Evolutionary conservation across 257 asterid genomes (phyloP).

Genomic region (Solanum okadae): DNA sequence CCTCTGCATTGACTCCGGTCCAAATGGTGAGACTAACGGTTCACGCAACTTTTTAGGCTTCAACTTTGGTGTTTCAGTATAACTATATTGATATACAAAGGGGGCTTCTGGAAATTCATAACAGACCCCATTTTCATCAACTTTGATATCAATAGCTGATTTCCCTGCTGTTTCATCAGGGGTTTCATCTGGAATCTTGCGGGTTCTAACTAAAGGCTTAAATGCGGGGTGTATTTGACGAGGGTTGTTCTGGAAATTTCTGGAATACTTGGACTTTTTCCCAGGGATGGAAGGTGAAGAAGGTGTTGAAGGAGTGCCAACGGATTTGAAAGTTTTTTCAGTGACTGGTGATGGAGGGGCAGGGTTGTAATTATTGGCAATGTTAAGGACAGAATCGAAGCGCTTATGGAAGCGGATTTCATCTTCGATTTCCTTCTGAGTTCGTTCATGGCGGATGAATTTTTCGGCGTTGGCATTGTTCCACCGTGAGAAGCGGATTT

Average conservation of each 20-base stretch:
- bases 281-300: constrained; percentile 84
- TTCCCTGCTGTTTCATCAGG: background rate
- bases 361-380: constrained; percentile 60
- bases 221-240: constrained; percentile 53
- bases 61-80: constrained; percentile 85
- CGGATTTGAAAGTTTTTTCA: constrained; percentile 43
- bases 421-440: constrained; percentile 76
- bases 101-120: constrained; percentile 81
- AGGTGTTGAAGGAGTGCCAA: constrained; percentile 86
- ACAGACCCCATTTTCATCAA: constrained; percentile 64
- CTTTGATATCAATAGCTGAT: constrained; percentile 25
- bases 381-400: constrained; percentile 55
- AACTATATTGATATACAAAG: constrained; percentile 83
- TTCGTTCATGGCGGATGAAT: constrained; percentile 42
- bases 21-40: constrained; percentile 84
- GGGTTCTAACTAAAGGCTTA: constrained; percentile 20
- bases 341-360: constrained; percentile 58
- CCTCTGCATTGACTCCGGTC: constrained; percentile 63
- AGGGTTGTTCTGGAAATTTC: constrained; percentile 9
- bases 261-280: constrained; percentile 72
- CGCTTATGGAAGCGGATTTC: constrained; percentile 65
- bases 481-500: constrained; percentile 90
- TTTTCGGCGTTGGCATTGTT: constrained; percentile 94
- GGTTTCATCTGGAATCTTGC: constrained; percentile 15
- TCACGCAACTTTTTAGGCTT: constrained; percentile 75